Base-by-base conservation (phyloP, 805 yeast species). In the Grigorovia jiainica region DNA sequence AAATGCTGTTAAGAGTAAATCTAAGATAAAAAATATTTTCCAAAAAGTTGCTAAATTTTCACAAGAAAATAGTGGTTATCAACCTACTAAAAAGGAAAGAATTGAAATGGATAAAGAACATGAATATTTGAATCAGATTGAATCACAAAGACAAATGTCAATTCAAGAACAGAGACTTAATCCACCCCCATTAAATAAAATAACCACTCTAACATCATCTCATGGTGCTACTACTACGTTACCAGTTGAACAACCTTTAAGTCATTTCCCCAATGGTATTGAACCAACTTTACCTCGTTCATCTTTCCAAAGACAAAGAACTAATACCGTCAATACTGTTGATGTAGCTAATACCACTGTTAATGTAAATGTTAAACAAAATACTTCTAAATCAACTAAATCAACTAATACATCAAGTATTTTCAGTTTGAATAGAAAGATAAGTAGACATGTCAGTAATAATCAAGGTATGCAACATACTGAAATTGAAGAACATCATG, bases 31-130 rank as follows among this genome's bases (percentile, higher is more conserved):
- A 45, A 48, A 46, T 34, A 48, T 59, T 31, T 43, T 60, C n/a
- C 51, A 51, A 29, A 58, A 51, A 39, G 55, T 60, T 15, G 57
- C 54, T 7, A 60, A 59, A 38, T 60, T 60, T 38, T 58, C 63
- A 13, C 50, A 51, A n/a, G 62, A 60, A 40, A 58, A 60, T 38
- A 55, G 56, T 37, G 65, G 65, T 3, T 54, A 57, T 41, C 65
- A 59, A 42, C 53, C 55, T 15, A 37, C 54, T 16, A 49, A 51
- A 34, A 47, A 47, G 29, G 49, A 53, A 16, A 41, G 47, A 27
- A 4, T 11, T 13, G 34, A 20, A 32, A 24, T 45, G n/a, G 33
- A 45, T 15, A 41, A 39, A 17, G 19, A 43, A 29, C 24, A 38
- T 24, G 24, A 36, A 27, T 23, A 16, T 3, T 23, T 13, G 13